Base-by-base conservation (phyloP, 148 eudicot genomes). In the Rhododendron mucronatum region DNA sequence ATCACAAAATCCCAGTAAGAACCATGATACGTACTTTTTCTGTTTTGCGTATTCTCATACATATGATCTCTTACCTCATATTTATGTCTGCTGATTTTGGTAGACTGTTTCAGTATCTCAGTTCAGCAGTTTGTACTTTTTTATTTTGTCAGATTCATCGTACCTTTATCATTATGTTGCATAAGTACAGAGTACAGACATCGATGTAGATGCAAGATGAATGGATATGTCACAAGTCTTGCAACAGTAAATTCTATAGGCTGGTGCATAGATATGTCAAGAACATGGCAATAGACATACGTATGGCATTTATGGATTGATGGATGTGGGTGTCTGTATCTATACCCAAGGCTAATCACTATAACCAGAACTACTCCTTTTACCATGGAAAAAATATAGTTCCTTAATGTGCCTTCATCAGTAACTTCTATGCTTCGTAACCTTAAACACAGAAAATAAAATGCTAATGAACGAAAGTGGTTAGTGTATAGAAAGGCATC, bases 1-100 rank as follows among this genome's bases (percentile, higher is more conserved):
- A 88, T 50, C 57, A 73, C 59, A 44, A 89, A 81, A 53, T 61
- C 83, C 13, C 83, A 37, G 98, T 94, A 92, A 92, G 95, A 87
- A 47, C 61, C 14, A 4, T 82, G 37, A 41, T 81, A 18, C 41
- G 0, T 3, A 5, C 16, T 55, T 55, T 67, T 74, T 74, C 44
- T 33, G 45, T 74, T 82, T 16, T 11, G 37, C 20, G 45, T 48
- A 21, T 20, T 61, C 47, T 26, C 16, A 30, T 26, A 13, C 2
- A 77, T 41, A 7, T 12, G 26, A n/a, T 65, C 13, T 23, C 65
- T 84, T 44, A 44, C 45, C 48, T 87, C 50, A 7, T 37, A 10
- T 21, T 76, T 10, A 9, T 65, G 84, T 47, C 78, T 23, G 80
- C 83, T 79, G 67, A 18, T 83, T 26, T 79, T 69, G 45, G 33